phyloP scores from a whole-genome alignment of 2,329 filamentous ascomycete species.

The Aspergillus oerlinghausenensis region DNA sequence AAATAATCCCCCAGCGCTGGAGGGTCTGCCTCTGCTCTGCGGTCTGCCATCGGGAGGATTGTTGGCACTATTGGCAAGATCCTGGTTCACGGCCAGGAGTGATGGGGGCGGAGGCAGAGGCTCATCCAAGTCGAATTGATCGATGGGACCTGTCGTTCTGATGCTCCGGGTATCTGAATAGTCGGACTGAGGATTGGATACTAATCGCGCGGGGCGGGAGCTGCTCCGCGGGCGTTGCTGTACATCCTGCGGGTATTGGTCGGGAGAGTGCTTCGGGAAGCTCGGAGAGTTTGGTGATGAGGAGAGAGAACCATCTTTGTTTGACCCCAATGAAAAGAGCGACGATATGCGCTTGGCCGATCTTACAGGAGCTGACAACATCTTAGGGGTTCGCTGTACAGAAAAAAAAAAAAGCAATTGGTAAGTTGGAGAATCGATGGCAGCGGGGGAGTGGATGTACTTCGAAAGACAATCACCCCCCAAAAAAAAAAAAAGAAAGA shows the following conservation, averaged over 20 bases:
- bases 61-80: conserved; percentile 30
- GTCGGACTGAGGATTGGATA: conserved; percentile 28
- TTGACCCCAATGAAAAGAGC: conserved; percentile 39
- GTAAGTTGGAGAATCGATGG: not conserved
- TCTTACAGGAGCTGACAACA: conserved; percentile 40
- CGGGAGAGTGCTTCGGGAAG: conserved; percentile 18
- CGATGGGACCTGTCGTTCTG: conserved; percentile 20
- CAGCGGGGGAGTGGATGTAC: conserved; percentile 2
- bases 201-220: conserved; percentile 31
- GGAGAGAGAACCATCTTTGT: conserved; percentile 30
- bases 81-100: conserved; percentile 34
- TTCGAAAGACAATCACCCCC: not conserved
- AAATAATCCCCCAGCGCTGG: conserved; percentile 30
- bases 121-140: conserved; percentile 26
- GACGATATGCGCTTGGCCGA: conserved; percentile 44
- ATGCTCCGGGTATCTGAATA: conserved; percentile 25
- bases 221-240: conserved; percentile 21
- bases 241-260: conserved; percentile 19
- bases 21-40: conserved; percentile 34
- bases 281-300: conserved; percentile 24
- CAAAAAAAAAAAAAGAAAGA: not conserved
- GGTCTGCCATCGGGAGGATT: conserved; percentile 32
- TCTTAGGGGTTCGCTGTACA: conserved; percentile 16
- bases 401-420: not conserved
- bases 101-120: conserved; percentile 38